phyloP scores from a whole-genome alignment of 2,329 filamentous ascomycete species.

The Venturia pyrina region DNA sequence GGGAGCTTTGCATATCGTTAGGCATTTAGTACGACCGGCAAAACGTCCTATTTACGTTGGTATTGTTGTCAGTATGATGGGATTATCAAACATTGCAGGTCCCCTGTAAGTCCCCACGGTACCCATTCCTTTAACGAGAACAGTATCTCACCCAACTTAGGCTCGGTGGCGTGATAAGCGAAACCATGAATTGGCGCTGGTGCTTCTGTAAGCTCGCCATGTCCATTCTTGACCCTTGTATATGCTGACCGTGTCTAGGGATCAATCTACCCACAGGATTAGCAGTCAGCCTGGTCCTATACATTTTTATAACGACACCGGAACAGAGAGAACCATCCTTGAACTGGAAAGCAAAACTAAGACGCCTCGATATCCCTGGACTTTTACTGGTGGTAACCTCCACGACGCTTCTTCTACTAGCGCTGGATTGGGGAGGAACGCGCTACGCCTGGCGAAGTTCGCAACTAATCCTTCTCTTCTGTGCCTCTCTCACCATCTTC shows the following conservation, averaged over 20 bases:
- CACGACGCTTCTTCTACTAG: constrained; percentile 23
- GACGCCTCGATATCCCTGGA: constrained; percentile 39
- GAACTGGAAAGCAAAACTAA: constrained; percentile 28
- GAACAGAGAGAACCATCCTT: constrained; percentile 14
- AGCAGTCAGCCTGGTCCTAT: constrained; percentile 14
- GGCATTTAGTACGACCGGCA: constrained; percentile 9
- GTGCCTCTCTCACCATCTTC: constrained; percentile 4
- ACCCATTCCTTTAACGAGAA: background rate
- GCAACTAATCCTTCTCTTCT: constrained; percentile 15
- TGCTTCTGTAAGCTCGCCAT: constrained; percentile 16
- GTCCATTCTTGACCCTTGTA: background rate
- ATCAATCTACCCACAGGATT: constrained; percentile 21
- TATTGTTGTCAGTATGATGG: constrained; percentile 10
- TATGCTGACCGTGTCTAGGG: constrained; percentile 16
- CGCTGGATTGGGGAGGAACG: constrained; percentile 27
- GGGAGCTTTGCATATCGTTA: constrained; percentile 13
- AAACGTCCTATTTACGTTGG: constrained; percentile 13
- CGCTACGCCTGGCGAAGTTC: constrained; percentile 14
- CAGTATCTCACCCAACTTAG: constrained; percentile 19
- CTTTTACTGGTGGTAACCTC: constrained; percentile 23
- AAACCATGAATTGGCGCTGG: constrained; percentile 14
- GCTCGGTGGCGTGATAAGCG: constrained; percentile 25
- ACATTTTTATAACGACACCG: constrained; percentile 15
- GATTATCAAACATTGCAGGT: constrained; percentile 9
- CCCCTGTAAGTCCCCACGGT: background rate